Evolutionary conservation across 1,284 basidiomycete species (phyloP).

Genomic region (Neonothopanus nambi): DNA sequence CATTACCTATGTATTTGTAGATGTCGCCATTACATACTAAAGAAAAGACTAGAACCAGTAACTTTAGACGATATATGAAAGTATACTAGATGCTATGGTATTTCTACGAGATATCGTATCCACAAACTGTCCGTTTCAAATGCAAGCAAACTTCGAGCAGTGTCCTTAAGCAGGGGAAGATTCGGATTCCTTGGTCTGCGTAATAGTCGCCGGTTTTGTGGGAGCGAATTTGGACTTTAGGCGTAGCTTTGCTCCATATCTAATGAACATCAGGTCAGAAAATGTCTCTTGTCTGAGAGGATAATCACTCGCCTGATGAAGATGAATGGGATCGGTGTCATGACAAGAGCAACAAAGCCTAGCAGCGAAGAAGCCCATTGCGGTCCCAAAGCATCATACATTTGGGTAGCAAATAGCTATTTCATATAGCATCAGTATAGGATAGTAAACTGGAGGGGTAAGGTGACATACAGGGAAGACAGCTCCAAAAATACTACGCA

Average conservation of each 20-base stretch:
- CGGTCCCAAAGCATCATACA: constrained; percentile 51
- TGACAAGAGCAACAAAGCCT: constrained; percentile 47
- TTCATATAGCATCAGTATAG: constrained; percentile 7
- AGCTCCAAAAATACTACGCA: constrained; percentile 57
- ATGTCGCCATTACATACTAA: no score
- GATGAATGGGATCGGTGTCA: constrained; percentile 58
- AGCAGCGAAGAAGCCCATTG: constrained; percentile 59
- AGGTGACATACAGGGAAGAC: constrained; percentile 50
- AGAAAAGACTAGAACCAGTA: no score
- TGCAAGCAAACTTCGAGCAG: background rate
- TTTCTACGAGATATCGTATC: no score
- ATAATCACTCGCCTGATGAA: constrained; percentile 37
- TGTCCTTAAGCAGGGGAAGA: constrained; percentile 1
- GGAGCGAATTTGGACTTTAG: constrained; percentile 41
- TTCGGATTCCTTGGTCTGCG: constrained; percentile 7
- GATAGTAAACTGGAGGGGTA: constrained; percentile 13
- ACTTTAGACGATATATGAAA: no score
- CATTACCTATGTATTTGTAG: no score
- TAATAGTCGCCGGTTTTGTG: constrained; percentile 22
- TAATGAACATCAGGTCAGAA: constrained; percentile 16
- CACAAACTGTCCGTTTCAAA: no score
- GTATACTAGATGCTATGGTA: no score
- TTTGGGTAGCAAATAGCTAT: constrained; percentile 53
- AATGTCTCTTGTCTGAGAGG: no score
- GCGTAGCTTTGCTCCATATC: constrained; percentile 47